Evolutionary conservation across 2,329 filamentous ascomycete genomes (phyloP), one percentile per base, ranked within the genome.

Genomic region (Macrophomina tecta): DNA sequence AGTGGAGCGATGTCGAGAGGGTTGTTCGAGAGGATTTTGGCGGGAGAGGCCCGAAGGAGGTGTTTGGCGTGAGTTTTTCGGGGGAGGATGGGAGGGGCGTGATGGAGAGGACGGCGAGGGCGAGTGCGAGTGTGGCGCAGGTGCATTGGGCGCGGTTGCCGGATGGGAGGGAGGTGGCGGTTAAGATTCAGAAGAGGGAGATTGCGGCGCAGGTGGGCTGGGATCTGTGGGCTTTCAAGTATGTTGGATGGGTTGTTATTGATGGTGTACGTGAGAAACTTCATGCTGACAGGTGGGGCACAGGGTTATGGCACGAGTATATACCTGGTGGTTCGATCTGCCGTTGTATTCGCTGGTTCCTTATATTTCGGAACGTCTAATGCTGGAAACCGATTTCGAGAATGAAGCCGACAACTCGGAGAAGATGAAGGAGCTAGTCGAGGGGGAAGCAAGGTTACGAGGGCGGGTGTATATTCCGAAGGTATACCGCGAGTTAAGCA

Each of bases 121-220:
- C 91, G 0, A 94, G 91, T 75, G 95, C 95, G 2, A 97, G 92
- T 77, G 94, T 99, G 8, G 95, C 95, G 1, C 95, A 98, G 80
- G 95, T 99, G 1, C 95, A 98, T 77, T 97, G 94, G 93, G 95
- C 95, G 7, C 84, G 90, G 68, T 79, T 98, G 66, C 81, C 88
- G 3, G 94, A 98, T 80, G 95, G 95, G 0, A 85, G 93, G 56
- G 94, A 97, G 82, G 91, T 98, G 28, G 95, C 95, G 1, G 87
- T 99, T 76, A 99, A 99, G 82, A 90, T 99, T 4, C 95, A 99
- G 83, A 99, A 98, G 82, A 87, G 90, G 61, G 94, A 97, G 83
- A 98, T 99, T 76, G 89, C 87, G 23, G 89, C 90, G 75, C 95
- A 98, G 81, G 91, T 97, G 45, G 89, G 89, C 4, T 97, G 93